Base-by-base conservation (phyloP, 305 asterid genomes). In the Nicotiana rustica region DNA sequence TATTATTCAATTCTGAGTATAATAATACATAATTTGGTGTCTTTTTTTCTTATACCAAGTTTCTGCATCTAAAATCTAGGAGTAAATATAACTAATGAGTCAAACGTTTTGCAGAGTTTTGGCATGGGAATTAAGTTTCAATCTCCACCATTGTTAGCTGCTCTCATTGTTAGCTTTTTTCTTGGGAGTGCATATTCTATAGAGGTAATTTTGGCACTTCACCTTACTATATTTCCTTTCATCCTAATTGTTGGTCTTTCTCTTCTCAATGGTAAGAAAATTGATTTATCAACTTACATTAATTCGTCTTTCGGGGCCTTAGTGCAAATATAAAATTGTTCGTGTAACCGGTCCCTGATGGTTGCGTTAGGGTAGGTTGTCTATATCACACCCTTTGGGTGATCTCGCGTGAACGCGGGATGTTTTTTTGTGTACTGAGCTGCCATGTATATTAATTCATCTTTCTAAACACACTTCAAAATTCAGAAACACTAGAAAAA, bases 111-210 rank as follows among this genome's bases (percentile, higher is more conserved):
- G 64, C 87, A 85, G 87, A 81, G 87, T 67, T 62, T 81, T 76
- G 44, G 77, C n/a, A n/a, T 85, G 75, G 87, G 87, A 67, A 81
- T 85, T 64, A 77, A 56, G 61, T 85, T 67, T 78, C 82, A 82
- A 60, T 85, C 87, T 10, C 87, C 85, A 59, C 85, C 87, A n/a
- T 31, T 85, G 14, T 52, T 85, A 38, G 25, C 55, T 59, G 85
- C 79, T 57, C 82, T 85, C 78, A 44, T 81, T 15, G 77, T 67
- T n/a, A 76, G 81, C 41, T 81, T 76, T 81, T 36, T 85, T 25
- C 76, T 78, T 12, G 87, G 87, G 18, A 85, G 79, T 33, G 80
- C 82, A 18, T 85, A 85, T 68, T 85, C 87, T 15, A 12, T 85
- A 14, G 87, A 81, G 84, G 85, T 84, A 61, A 71, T 59, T 21